These are phyloP conservation scores for Trametes cinnabarina DNA, from an alignment of 768 basidiomycete species.

Conservation along the genomic window DNA sequence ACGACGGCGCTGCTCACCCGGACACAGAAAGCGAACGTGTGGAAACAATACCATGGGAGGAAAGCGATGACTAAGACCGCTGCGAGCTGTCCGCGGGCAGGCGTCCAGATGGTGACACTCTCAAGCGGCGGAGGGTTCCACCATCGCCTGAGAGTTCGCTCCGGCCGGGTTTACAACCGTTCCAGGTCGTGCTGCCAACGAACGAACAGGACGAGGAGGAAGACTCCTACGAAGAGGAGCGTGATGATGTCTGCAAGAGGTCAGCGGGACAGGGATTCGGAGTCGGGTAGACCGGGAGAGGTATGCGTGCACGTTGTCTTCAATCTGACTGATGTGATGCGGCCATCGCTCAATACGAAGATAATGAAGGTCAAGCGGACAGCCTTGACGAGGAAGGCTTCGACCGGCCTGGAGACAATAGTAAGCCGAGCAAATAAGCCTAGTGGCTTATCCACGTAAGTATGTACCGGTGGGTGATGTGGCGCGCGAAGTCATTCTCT, in stretches of 20 bases:
- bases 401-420: constrained; percentile 43
- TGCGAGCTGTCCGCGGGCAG: constrained; percentile 60
- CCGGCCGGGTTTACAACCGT: constrained; percentile 19
- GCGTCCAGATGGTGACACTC: constrained; percentile 58
- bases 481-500: constrained; percentile 49
- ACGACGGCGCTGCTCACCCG: too few relatives aligned
- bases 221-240: constrained; percentile 58
- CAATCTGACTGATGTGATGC: constrained; percentile 60
- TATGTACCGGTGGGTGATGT: constrained; percentile 27
- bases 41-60: neutral
- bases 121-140: constrained; percentile 61
- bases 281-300: too few relatives aligned
- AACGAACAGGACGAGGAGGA: constrained; percentile 57
- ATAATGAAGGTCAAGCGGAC: constrained; percentile 70
- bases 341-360: constrained; percentile 71
- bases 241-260: constrained; percentile 60
- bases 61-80: constrained; percentile 65
- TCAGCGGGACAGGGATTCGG: constrained; percentile 7
- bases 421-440: neutral
- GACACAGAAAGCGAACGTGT: too few relatives aligned
- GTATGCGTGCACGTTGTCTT: too few relatives aligned
- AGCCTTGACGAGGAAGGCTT: too few relatives aligned
- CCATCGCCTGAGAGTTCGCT: neutral
- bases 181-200: constrained; percentile 68
- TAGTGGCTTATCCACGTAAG: neutral